Percentiles rank a stretch among this genome's conserved stretches.
Evolutionary conservation across 2,329 filamentous ascomycete genomes (phyloP).

Genomic region (Ceratocystis cubensis): DNA sequence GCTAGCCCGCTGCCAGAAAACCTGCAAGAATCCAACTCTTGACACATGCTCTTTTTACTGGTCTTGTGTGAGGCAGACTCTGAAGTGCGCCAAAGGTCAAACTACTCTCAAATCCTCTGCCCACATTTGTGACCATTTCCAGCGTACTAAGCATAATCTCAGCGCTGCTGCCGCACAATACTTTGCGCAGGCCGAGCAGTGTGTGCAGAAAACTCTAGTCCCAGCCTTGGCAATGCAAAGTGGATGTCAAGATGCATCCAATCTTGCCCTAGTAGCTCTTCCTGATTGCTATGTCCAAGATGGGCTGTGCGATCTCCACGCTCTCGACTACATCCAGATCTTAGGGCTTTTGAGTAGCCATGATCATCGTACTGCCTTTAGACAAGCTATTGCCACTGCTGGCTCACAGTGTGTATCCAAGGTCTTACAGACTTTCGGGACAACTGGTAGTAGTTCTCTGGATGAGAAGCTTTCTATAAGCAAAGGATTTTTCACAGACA

Average conservation of each 20-base stretch:
- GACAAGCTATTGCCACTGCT: constrained; percentile 7
- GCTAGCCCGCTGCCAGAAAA: constrained; percentile 16
- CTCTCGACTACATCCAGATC: constrained; percentile 15
- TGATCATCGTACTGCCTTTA: constrained; percentile 16
- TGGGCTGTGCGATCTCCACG: constrained; percentile 13
- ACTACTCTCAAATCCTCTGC: constrained; percentile 9
- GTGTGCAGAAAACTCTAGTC: constrained; percentile 11
- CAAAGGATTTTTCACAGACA: constrained; percentile 10
- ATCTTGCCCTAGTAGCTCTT: constrained; percentile 8
- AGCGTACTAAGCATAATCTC: constrained; percentile 11
- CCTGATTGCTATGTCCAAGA: constrained; percentile 13
- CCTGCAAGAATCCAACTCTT: not conserved
- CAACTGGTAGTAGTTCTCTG: not conserved
- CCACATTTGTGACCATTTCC: constrained; percentile 14
- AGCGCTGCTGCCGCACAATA: not conserved
- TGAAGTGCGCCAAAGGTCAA: constrained; percentile 1
- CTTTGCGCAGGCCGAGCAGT: constrained; percentile 13
- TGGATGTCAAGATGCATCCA: constrained; percentile 7
- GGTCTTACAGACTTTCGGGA: constrained; percentile 6
- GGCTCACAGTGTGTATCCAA: not conserved
- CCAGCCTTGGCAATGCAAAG: constrained; percentile 9
- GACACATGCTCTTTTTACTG: constrained; percentile 18
- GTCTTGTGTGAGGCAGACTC: constrained; percentile 15
- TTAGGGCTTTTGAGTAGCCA: constrained; percentile 13
- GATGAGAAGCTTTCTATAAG: constrained; percentile 2